These are phyloP conservation scores for Dictyostelium capitatum DNA, from an alignment of 78 protist species.

Conservation along the genomic window DNA sequence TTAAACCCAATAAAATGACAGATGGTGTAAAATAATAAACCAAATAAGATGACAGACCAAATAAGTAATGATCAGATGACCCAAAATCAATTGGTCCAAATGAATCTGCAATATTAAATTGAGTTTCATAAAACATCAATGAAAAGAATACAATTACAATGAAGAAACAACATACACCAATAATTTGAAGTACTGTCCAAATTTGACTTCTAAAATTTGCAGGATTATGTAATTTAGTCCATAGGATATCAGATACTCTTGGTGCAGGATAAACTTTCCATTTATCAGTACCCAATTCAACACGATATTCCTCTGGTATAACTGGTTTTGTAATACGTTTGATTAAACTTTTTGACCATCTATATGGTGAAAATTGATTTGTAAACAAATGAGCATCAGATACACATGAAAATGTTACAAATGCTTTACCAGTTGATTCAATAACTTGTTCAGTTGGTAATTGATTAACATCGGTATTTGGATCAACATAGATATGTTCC, in stretches of 20 bases:
- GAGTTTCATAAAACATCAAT: conserved; percentile 29
- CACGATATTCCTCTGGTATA: conserved; percentile 15
- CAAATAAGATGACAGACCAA: neutral
- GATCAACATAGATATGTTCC: neutral
- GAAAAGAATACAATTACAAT: neutral
- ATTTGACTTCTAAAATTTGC: neutral
- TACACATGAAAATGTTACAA: conserved; percentile 70
- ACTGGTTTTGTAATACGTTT: conserved; percentile 34
- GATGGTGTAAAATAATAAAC: conserved; percentile 45
- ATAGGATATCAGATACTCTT: conserved; percentile 53
- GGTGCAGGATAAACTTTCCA: conserved; percentile 47
- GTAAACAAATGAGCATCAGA: conserved; percentile 73
- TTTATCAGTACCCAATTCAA: conserved; percentile 8
- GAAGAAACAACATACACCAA: neutral
- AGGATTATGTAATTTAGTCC: conserved; percentile 70
- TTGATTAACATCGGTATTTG: conserved; percentile 1
- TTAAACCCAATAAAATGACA: conserved; percentile 29
- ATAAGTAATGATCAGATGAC: neutral
- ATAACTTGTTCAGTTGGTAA: neutral
- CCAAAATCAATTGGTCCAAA: neutral
- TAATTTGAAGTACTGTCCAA: neutral
- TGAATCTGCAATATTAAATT: conserved; percentile 18
- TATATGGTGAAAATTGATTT: conserved; percentile 60
- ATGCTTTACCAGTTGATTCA: conserved; percentile 58
- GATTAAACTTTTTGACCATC: conserved; percentile 36